phyloP scores from a whole-genome alignment of 805 yeast genomes.

The Suhomyces prunicola region DNA sequence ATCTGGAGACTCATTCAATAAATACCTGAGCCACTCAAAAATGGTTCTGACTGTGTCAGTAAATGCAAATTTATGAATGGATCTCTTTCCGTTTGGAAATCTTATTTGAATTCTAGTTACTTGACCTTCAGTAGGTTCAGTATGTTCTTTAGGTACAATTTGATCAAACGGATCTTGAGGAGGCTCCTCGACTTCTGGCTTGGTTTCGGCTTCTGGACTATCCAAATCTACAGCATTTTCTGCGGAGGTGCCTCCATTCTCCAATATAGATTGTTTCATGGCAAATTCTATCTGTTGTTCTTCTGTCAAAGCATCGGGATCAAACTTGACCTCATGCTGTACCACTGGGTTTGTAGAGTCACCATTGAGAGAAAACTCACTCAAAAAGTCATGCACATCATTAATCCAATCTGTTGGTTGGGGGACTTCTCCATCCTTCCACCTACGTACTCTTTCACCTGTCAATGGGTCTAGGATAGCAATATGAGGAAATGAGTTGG shows the following conservation, averaged over 20 bases:
- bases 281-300: slow-evolving; percentile 83
- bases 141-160: slow-evolving; percentile 49
- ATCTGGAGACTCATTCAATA: slow-evolving; percentile 42
- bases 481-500: slow-evolving; percentile 76
- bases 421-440: slow-evolving; percentile 68
- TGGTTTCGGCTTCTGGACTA: slow-evolving; percentile 13
- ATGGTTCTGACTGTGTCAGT: slow-evolving; percentile 57
- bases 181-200: slow-evolving; percentile 6
- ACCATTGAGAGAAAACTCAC: slow-evolving; percentile 61
- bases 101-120: slow-evolving; percentile 84
- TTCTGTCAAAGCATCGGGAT: slow-evolving; percentile 66
- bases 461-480: slow-evolving; percentile 93
- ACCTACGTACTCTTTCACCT: slow-evolving; percentile 79
- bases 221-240: slow-evolving; percentile 26
- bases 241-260: slow-evolving; percentile 25
- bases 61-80: slow-evolving; percentile 64
- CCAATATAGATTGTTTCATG: slow-evolving; percentile 56
- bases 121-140: slow-evolving; percentile 61
- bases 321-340: slow-evolving; percentile 55
- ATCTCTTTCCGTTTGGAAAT: slow-evolving; percentile 79
- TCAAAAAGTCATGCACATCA: slow-evolving; percentile 68
- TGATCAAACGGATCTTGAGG: slow-evolving; percentile 43
- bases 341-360: slow-evolving; percentile 64
- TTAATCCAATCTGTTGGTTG: slow-evolving; percentile 55
- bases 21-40: slow-evolving; percentile 65